phyloP scores from a whole-genome alignment of 345 rosid species.

The Nephelium lappaceum region DNA sequence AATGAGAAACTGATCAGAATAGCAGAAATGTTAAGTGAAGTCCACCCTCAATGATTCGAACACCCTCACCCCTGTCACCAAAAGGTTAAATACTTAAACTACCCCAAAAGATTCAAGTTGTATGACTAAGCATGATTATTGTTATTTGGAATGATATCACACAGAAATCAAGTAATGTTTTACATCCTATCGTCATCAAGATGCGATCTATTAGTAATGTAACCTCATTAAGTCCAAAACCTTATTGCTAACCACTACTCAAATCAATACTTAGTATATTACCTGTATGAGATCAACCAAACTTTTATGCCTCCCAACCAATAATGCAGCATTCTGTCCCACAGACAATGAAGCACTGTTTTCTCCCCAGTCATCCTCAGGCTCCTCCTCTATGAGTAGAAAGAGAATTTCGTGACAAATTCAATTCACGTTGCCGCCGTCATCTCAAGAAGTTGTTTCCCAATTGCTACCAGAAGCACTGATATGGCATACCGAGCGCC shows the following conservation, averaged over 20 bases:
- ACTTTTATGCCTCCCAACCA: constrained; percentile 72
- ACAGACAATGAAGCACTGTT: constrained; percentile 22
- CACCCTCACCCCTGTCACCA: neutral
- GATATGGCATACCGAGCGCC: constrained; percentile 60
- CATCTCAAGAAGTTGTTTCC: constrained; percentile 54
- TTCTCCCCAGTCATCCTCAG: constrained; percentile 50
- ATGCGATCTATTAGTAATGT: neutral
- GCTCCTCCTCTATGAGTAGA: constrained; percentile 79
- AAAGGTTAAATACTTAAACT: neutral
- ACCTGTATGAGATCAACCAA: constrained; percentile 93
- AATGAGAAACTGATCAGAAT: neutral
- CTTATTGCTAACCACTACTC: neutral
- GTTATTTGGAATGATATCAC: neutral
- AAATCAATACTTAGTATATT: constrained; percentile 6
- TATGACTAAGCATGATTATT: neutral
- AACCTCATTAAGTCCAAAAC: neutral
- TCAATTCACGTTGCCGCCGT: constrained; percentile 48
- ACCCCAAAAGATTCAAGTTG: neutral
- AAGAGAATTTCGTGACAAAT: constrained; percentile 54
- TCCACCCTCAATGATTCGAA: neutral
- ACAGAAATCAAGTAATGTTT: neutral
- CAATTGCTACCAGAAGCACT: constrained; percentile 62
- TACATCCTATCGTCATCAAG: neutral
- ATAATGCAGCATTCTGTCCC: constrained; percentile 41
- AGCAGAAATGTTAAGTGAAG: neutral